Conservation (phyloP, 345 rosid genomes). For the Lepidium didymum region DNA sequence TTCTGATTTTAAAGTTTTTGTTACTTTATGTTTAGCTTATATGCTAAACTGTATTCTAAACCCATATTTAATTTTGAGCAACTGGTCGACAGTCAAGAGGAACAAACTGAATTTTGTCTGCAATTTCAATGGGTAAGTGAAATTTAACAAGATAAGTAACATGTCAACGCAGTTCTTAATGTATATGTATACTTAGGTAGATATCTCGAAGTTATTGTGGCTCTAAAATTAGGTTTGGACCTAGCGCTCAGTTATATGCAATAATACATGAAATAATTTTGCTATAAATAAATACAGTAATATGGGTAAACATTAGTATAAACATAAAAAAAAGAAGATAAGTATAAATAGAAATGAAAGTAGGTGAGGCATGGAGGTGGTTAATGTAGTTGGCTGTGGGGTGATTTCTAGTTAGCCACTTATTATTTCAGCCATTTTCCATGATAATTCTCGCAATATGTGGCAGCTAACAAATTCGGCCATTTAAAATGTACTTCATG, state of each 20-base stretch:
- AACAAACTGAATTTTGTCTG: background rate
- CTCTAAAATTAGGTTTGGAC: background rate
- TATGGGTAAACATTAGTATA: background rate
- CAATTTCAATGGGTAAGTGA: background rate
- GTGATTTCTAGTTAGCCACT: background rate
- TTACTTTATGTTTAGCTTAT: background rate
- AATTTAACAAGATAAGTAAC: background rate
- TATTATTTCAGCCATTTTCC: background rate
- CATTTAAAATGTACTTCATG: background rate
- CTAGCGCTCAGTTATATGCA: background rate
- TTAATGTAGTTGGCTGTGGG: constrained; percentile 7
- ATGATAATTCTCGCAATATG: background rate
- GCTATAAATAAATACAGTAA: background rate
- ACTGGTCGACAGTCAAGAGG: background rate
- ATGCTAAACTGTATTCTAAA: background rate
- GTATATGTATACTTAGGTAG: too few relatives aligned
- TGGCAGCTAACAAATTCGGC: background rate
- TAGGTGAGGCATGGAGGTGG: constrained; percentile 12
- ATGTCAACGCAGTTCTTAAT: too few relatives aligned
- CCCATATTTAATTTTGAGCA: too few relatives aligned
- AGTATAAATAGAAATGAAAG: background rate
- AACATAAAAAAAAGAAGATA: background rate
- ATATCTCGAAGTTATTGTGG: background rate
- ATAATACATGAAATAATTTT: background rate
- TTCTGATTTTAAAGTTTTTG: background rate